These are phyloP conservation scores for Cadophora malorum DNA, from an alignment of 2,329 filamentous ascomycete species.

Conservation along the genomic window DNA sequence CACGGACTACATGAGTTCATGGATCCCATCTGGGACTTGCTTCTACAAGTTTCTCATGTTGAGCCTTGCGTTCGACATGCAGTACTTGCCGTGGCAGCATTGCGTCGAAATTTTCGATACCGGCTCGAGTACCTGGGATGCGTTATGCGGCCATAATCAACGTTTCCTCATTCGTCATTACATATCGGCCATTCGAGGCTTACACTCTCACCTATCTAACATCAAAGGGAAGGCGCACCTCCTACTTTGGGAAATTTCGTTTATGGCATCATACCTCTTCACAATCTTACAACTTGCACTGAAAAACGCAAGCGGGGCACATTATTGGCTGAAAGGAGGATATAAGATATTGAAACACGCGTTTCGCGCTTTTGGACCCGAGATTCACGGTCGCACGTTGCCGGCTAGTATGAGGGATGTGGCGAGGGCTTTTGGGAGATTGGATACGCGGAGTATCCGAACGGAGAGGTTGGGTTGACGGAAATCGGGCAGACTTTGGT, in stretches of 20 bases:
- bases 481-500: neutral
- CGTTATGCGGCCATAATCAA: neutral
- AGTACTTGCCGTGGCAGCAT: slow-evolving; percentile 23
- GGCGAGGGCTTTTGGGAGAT: slow-evolving; percentile 20
- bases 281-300: slow-evolving; percentile 22
- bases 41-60: slow-evolving; percentile 25
- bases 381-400: neutral
- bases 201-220: slow-evolving; percentile 10
- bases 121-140: neutral
- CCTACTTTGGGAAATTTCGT: slow-evolving; percentile 23
- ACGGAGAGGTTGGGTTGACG: neutral
- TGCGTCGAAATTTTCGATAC: slow-evolving; percentile 9
- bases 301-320: slow-evolving; percentile 16
- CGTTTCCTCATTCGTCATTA: slow-evolving; percentile 22
- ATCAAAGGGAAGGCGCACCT: neutral
- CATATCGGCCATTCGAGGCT: slow-evolving; percentile 18
- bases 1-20: slow-evolving; percentile 18
- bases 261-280: slow-evolving; percentile 29
- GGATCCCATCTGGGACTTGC: slow-evolving; percentile 25
- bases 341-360: slow-evolving; percentile 25
- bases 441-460: slow-evolving; percentile 10
- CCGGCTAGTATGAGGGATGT: slow-evolving; percentile 21
- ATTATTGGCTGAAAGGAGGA: slow-evolving; percentile 23
- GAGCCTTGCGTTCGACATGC: slow-evolving; percentile 27
- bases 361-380: slow-evolving; percentile 3